These are phyloP conservation scores for Candida fluviatilis DNA, from an alignment of 805 yeast genomes.

Conservation along the genomic window DNA sequence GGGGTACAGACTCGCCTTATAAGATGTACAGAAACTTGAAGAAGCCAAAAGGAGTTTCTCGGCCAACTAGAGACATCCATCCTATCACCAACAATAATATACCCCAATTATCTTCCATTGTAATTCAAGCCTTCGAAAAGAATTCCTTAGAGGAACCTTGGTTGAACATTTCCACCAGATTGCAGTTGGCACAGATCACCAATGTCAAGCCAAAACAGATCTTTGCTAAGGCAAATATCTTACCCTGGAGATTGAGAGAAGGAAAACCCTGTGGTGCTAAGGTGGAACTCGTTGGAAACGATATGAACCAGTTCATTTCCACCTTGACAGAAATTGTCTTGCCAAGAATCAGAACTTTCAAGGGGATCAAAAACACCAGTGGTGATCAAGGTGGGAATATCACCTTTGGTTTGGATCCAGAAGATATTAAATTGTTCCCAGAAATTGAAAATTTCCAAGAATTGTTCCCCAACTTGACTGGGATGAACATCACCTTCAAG, in stretches of 20 bases:
- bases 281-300: slow-evolving; percentile 69
- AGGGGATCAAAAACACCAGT: slow-evolving; percentile 67
- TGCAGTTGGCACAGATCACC: slow-evolving; percentile 91
- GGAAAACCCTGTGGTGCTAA: slow-evolving; percentile 93
- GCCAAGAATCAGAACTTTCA: slow-evolving; percentile 86
- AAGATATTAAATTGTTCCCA: slow-evolving; percentile 80
- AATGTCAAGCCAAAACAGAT: slow-evolving; percentile 76
- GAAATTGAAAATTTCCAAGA: slow-evolving; percentile 90
- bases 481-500: slow-evolving; percentile 78
- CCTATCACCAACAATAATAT: slow-evolving; percentile 66
- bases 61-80: slow-evolving; percentile 68
- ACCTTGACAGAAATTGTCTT: slow-evolving; percentile 89
- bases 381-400: slow-evolving; percentile 88
- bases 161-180: slow-evolving; percentile 68
- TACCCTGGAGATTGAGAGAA: slow-evolving; percentile 80
- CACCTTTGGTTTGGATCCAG: slow-evolving; percentile 75
- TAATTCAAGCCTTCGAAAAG: slow-evolving; percentile 72
- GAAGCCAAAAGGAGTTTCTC: slow-evolving; percentile 71
- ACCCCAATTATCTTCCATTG: slow-evolving; percentile 66
- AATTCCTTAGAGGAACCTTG: slow-evolving; percentile 68
- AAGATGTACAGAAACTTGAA: slow-evolving; percentile 76
- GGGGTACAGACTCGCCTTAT: slow-evolving; percentile 89
- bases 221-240: slow-evolving; percentile 73
- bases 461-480: slow-evolving; percentile 81
- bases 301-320: slow-evolving; percentile 78